Base-by-base conservation (phyloP, 768 basidiomycete species). In the Vararia minispora region DNA sequence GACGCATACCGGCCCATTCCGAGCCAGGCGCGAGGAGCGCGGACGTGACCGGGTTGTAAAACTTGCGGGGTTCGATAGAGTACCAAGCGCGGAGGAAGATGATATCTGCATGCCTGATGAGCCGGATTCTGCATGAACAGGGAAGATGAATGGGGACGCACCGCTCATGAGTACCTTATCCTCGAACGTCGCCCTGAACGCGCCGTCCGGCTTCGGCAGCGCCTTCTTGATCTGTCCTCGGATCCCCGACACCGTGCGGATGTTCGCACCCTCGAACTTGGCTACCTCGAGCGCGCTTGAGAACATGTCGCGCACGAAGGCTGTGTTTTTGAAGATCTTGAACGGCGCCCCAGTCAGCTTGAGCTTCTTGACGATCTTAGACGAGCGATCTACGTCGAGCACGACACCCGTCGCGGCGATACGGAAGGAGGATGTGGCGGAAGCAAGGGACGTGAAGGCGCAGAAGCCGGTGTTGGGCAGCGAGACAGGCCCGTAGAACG, bases 301-400 rank as follows among this genome's bases (percentile, higher is more conserved):
- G 65, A 99, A 99, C 95, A 99, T 99, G 52, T 95, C 89, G 66
- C 82, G 89, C 49, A 99, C 65, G 59, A 98, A 99, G 3, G 90
- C 95, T 10, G 95, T 99, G 60, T 99, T 99, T 65, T 97, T 98
- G 72, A 84, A 99, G 43, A 98, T 90, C 70, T 98, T 98, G 65
- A 80, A 89, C 18, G 94, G 95, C 23, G 79, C 72, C 22, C 95
- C 95, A 1, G 90, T 98, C 43, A 99, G 64, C 68, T 98, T 99
- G 48, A 99, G 60, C 63, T 98, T 99, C 69, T 99, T 99, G 47
- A 98, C 92, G 41, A 99, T 98, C 67, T 86, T 88, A 39, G 80
- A 76, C 30, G 90, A 85, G 28, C 81, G 78, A 54, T 97, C 90
- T 41, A 95, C 74, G 58, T 98, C 89, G 24, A 98, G 68, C 12